These are phyloP conservation scores for Heritiera littoralis DNA, from an alignment of 345 rosid species.

Conservation along the genomic window DNA sequence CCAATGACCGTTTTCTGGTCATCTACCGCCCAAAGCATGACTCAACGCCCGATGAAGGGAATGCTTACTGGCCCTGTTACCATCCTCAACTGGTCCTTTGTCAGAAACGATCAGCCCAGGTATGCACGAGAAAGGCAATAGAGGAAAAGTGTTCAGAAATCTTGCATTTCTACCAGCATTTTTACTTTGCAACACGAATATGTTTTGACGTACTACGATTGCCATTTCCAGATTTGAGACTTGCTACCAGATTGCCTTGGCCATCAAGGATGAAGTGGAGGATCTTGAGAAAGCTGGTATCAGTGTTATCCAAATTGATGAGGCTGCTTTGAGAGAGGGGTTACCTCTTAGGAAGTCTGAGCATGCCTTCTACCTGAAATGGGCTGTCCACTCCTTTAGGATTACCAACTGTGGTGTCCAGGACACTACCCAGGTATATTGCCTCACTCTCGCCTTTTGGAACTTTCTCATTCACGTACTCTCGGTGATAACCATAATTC, in stretches of 20 bases:
- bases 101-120: conserved; percentile 98
- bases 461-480: background rate
- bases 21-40: conserved; percentile 90
- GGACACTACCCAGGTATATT: conserved; percentile 84
- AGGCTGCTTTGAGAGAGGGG: conserved; percentile 98
- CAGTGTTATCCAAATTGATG: conserved; percentile 95
- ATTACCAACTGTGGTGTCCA: conserved; percentile 87
- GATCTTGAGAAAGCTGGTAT: conserved; percentile 91
- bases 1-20: conserved; percentile 99
- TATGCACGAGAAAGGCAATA: conserved; percentile 27
- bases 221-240: conserved; percentile 67
- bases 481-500: background rate
- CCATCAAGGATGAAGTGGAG: conserved; percentile 96
- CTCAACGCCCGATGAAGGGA: conserved; percentile 96
- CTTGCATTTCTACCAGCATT: background rate
- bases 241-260: conserved; percentile 96
- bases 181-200: background rate
- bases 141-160: background rate
- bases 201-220: conserved; percentile 1
- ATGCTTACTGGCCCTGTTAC: conserved; percentile 99
- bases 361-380: conserved; percentile 93
- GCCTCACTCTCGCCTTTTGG: background rate
- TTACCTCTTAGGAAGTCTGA: conserved; percentile 96
- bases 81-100: conserved; percentile 98
- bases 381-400: conserved; percentile 99